Percentiles rank a stretch among this genome's conserved stretches.
Conservation (phyloP, 2,329 filamentous ascomycete species). For the Aspergillus udagawae region DNA sequence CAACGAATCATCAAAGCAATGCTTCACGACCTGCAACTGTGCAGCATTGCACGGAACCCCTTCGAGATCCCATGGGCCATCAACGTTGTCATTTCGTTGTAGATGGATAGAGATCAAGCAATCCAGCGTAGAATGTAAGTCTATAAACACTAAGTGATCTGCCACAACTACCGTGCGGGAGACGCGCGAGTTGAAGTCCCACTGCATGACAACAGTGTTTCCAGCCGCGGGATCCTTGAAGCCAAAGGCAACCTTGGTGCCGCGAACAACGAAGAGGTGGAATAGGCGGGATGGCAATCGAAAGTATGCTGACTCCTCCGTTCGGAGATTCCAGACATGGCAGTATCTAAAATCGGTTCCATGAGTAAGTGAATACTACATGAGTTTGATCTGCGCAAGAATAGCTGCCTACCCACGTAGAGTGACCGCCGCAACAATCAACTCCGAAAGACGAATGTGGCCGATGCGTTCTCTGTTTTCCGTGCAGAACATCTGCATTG, state of each 20-base stretch:
- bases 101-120: slow-evolving; percentile 16
- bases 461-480: slow-evolving; percentile 18
- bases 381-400: background rate
- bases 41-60: background rate
- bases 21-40: slow-evolving; percentile 11
- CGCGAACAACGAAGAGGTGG: slow-evolving; percentile 16
- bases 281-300: slow-evolving; percentile 23
- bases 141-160: slow-evolving; percentile 10
- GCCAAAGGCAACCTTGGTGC: slow-evolving; percentile 19
- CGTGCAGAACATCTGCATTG: slow-evolving; percentile 14
- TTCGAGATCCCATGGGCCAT: background rate
- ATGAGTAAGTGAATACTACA: background rate
- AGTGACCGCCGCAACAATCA: slow-evolving; percentile 18
- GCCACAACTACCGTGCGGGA: slow-evolving; percentile 12
- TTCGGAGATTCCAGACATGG: slow-evolving; percentile 27
- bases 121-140: slow-evolving; percentile 12
- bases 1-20: slow-evolving; percentile 3
- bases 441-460: slow-evolving; percentile 17
- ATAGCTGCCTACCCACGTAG: slow-evolving; percentile 18
- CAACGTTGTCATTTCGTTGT: background rate
- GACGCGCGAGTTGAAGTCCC: slow-evolving; percentile 14
- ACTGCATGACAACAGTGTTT: slow-evolving; percentile 17
- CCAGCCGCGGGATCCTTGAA: slow-evolving; percentile 1
- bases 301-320: slow-evolving; percentile 18
- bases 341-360: slow-evolving; percentile 19